Evolutionary conservation across 352 stramenopile genomes (phyloP), one percentile per base, ranked within the genome.

Genomic region (Globisporangium heterothallicum): DNA sequence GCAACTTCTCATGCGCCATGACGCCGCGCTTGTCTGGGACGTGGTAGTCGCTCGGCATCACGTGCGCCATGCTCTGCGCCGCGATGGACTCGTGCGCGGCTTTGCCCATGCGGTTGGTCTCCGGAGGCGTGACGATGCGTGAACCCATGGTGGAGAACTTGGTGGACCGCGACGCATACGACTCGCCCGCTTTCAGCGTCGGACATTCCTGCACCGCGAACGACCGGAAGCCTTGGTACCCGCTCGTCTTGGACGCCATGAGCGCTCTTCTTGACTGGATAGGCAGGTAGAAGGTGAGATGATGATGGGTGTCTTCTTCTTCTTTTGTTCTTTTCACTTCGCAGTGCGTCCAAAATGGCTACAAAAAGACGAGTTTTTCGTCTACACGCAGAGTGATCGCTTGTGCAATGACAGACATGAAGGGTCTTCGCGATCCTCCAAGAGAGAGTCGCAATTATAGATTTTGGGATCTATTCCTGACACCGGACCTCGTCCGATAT

Each of bases 121-220:
- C 69, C 14, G 70, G 61, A 1, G 71, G 62, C 24, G 68, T 74
- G 34, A 90, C 71, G 55, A 89, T 92, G 45, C 57, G 63, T n/a
- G 70, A 83, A 14, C 71, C 76, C 70, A 90, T 91, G 19, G 70
- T 68, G 16, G 78, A 88, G 53, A 91, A 94, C 63, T 90, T 92
- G 59, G 65, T 88, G 7, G 69, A 66, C 6, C 79, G 75, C 30
- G 73, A 66, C 52, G 78, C 68, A 34, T 85, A 82, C 5, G 66
- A 74, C 59, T 92, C 75, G 24, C 81, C 84, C 2, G 84, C 74
- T 51, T 92, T 92, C 48, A 92, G 70, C 42, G 78, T 87, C 25
- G 80, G 54, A 41, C 81, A 91, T 9, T 78, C 62, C 56, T 90
- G 79, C 46, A 64, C 64, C 34, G 66, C 64, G 48, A 88, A 88